Evolutionary conservation across 768 basidiomycete species (phyloP), one percentile per base, ranked within the genome.

Genomic region (Cubamyces sp.): DNA sequence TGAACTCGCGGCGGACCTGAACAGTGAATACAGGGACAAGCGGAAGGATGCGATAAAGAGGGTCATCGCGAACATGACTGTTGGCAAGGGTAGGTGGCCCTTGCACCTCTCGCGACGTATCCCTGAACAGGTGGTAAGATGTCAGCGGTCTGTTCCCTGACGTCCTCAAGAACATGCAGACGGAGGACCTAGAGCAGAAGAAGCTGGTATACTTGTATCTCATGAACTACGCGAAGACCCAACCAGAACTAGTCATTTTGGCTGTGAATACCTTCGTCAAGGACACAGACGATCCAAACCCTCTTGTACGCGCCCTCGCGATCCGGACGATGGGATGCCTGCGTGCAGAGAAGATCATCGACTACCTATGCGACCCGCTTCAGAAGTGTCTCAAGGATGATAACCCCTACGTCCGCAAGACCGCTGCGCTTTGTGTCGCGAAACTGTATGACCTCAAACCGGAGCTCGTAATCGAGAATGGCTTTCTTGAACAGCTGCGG

Each of bases 131-230:
- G 28, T 54, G 45, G 65, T 54, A 43, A 91, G 91, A 94, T 76
- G 91, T 94, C 77, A 91, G 90, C 70, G 95, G 96, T 21, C 85
- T 98, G 67, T 98, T 98, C 73, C 96, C 96, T 8, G 94, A 98
- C 76, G 96, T 98, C 30, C 87, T 99, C 71, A 97, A 97, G 84
- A 98, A 98, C 77, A 97, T 95, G 96, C 96, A 98, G 78, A 98
- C 97, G 25, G 96, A 99, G 54, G 96, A 98, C 74, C 85, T 99
- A 56, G 97, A 99, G 75, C 97, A 98, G 79, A 99, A 98, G 86
- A 98, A 99, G 77, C 90, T 99, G 37, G 97, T 98, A n/a, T 98
- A 97, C 71, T 85, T 97, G 23, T 98, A 98, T 75, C 87, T 99
- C 61, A 98, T 98, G 92, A 99, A 99, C 80, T 99, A 98, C 68